phyloP scores from a whole-genome alignment of 2,329 filamentous ascomycete species.

The Cladobotryum mycophilum region DNA sequence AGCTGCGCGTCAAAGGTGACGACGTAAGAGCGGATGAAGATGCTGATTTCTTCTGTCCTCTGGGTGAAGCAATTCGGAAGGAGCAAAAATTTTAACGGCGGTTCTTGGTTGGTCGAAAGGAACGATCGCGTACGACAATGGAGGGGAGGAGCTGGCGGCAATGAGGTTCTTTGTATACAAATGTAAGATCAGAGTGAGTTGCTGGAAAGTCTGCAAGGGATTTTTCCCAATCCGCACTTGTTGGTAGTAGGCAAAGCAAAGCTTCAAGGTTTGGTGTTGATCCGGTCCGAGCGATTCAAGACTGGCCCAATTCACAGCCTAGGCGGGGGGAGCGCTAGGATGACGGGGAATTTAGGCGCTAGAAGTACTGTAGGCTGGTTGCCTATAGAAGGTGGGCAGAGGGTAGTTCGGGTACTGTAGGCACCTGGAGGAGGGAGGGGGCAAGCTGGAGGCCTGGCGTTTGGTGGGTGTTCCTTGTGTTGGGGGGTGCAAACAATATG shows the following conservation, averaged over 20 bases:
- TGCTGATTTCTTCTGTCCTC: neutral
- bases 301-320: slow-evolving; percentile 25
- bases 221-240: slow-evolving; percentile 40
- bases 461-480: slow-evolving; percentile 2
- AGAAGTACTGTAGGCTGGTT: neutral
- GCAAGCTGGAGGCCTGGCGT: neutral
- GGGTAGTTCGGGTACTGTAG: no score
- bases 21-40: no score
- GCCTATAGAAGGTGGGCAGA: no score
- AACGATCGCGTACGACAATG: neutral
- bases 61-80: slow-evolving; percentile 5
- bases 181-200: slow-evolving; percentile 3
- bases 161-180: neutral
- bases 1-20: slow-evolving; percentile 6
- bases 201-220: slow-evolving; percentile 13
- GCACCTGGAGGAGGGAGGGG: no score
- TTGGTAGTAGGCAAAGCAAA: slow-evolving; percentile 15
- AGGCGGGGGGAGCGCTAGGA: slow-evolving; percentile 10
- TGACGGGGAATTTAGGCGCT: slow-evolving; percentile 1
- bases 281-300: slow-evolving; percentile 25
- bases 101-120: neutral
- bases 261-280: slow-evolving; percentile 35
- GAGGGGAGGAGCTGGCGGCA: neutral
- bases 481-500: neutral
- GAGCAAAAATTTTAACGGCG: neutral